These are phyloP conservation scores for Gossypium laxum DNA, from an alignment of 441 rosid species.

Conservation along the genomic window DNA sequence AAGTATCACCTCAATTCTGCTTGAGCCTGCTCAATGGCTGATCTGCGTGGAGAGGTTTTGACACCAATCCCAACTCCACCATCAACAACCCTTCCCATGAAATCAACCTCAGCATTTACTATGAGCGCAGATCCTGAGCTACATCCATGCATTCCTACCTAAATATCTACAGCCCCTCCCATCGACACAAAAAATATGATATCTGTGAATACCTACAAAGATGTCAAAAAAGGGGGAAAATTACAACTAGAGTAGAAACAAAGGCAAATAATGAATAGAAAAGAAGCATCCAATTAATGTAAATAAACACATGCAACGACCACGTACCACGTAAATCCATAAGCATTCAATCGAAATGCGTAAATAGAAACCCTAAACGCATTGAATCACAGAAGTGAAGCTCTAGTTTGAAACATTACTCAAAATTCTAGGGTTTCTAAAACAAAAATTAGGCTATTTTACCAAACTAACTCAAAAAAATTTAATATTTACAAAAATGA, in stretches of 20 bases:
- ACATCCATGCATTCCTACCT: constrained; percentile 69
- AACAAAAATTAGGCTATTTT: not conserved
- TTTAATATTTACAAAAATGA: too few species aligned
- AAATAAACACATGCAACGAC: constrained; percentile 13
- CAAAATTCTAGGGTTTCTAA: constrained; percentile 47
- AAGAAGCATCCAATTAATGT: not conserved
- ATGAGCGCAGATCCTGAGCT: constrained; percentile 48
- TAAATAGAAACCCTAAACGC: constrained; percentile 23
- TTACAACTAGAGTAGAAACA: not conserved
- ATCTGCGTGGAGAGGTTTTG: constrained; percentile 78
- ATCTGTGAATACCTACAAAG: constrained; percentile 18
- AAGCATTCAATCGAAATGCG: constrained; percentile 25
- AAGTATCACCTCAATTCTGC: constrained; percentile 72
- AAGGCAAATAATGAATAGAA: not conserved
- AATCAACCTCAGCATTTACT: constrained; percentile 97
- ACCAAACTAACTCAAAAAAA: too few species aligned
- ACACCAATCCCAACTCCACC: constrained; percentile 79
- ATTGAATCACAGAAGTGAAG: constrained; percentile 15
- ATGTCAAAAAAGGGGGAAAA: constrained; percentile 9
- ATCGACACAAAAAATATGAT: constrained; percentile 23
- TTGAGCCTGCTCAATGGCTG: constrained; percentile 94
- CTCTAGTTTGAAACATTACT: constrained; percentile 24
- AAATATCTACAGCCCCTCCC: constrained; percentile 32
- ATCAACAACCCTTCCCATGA: constrained; percentile 98
- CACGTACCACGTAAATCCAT: constrained; percentile 15